Evolutionary conservation across 768 basidiomycete genomes (phyloP), one percentile per base, ranked within the genome.

Genomic region (Suillus subluteus): DNA sequence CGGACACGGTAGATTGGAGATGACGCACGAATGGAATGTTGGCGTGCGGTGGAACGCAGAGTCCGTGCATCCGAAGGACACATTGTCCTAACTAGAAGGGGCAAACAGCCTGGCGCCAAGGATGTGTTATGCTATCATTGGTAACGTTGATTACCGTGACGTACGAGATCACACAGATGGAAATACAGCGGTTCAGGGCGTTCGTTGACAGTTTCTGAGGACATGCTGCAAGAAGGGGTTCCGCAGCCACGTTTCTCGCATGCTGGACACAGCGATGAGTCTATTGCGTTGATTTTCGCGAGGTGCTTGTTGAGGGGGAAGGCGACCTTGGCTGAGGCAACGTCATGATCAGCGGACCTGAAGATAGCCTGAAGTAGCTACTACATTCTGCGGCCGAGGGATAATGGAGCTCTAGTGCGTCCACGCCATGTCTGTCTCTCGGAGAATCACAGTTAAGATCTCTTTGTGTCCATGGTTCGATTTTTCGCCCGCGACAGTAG

Each of bases 261-360:
- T 3, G 32, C 32, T 32, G 32, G 32, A 32, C 32, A 32, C 32
- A 32, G 32, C 32, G 32, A 32, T 32, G 32, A 32, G 32, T 32
- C 32, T 32, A 3, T 32, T 32, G 32, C 32, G 32, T 32, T 32
- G 32, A 32, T 32, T 32, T 32, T 32, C 32, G 32, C 32, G 32
- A 32, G 32, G 32, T 32, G 32, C 4, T 32, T 32, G 32, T 32
- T 5, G 32, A 32, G 32, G 32, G 32, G 32, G 32, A 32, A 32
- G 32, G 32, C 7, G 35, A 37, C 35, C 9, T 56, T 66, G 23
- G 44, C 6, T 5, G 64, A 66, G 0, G 63, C 26, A n/a, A 62
- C 37, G 6, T 43, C 38, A 32, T 70, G 66, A 62, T 72, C 69
- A 1, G 52, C 18, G 1, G 65, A 72, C 62, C 38, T 41, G 35